phyloP scores from a whole-genome alignment of 257 asterid genomes.

The Nicotiana otophora region DNA sequence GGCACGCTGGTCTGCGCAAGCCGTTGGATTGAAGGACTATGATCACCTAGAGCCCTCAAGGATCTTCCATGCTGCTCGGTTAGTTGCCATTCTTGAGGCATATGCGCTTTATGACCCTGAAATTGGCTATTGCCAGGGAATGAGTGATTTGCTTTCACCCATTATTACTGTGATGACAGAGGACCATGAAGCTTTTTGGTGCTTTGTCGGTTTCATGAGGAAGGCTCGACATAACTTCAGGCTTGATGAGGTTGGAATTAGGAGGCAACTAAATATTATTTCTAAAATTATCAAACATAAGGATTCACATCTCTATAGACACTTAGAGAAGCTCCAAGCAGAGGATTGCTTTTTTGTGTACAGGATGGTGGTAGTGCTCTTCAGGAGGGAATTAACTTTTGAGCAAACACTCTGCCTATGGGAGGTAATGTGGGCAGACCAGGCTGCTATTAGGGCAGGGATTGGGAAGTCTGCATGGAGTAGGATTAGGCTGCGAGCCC shows the following conservation, averaged over 20 bases:
- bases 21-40: constrained; percentile 72
- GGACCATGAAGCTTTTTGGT: constrained; percentile 78
- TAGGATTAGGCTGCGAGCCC: constrained; percentile 60
- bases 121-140: constrained; percentile 93
- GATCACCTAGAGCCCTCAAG: constrained; percentile 72
- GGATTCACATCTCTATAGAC: constrained; percentile 71
- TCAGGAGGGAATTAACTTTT: constrained; percentile 70
- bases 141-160: constrained; percentile 93
- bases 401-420: constrained; percentile 88
- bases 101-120: constrained; percentile 76
- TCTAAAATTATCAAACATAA: constrained; percentile 73
- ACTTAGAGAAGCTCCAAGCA: constrained; percentile 82
- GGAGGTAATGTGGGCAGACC: constrained; percentile 99
- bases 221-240: constrained; percentile 92
- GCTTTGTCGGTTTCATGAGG: constrained; percentile 86
- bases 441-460: constrained; percentile 82
- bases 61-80: constrained; percentile 76
- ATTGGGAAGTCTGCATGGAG: constrained; percentile 64
- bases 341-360: constrained; percentile 93
- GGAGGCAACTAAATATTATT: constrained; percentile 60
- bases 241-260: constrained; percentile 85
- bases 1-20: constrained; percentile 60
- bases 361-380: constrained; percentile 87
- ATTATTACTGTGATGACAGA: constrained; percentile 73
- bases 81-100: constrained; percentile 81